These are phyloP conservation scores for Crucibulum laeve DNA, from an alignment of 768 basidiomycete species.

Conservation along the genomic window DNA sequence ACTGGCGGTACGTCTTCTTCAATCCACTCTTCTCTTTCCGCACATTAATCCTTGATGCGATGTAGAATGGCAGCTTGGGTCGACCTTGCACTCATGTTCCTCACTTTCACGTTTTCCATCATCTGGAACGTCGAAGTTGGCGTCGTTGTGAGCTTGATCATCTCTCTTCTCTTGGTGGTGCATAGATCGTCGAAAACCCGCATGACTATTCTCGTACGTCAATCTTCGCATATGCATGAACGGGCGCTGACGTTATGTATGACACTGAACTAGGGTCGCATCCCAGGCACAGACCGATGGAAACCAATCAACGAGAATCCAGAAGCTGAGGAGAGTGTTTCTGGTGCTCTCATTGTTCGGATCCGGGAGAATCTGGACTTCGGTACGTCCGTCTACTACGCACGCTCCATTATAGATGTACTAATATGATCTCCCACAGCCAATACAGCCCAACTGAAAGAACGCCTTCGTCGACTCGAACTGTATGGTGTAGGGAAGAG, in stretches of 20 bases:
- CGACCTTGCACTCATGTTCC: constrained; percentile 79
- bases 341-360: constrained; percentile 82
- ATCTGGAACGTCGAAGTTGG: constrained; percentile 92
- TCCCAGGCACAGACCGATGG: constrained; percentile 89
- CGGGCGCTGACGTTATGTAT: background rate
- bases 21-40: constrained; percentile 1
- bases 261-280: constrained; percentile 53
- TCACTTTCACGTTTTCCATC: constrained; percentile 86
- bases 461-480: constrained; percentile 80
- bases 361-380: constrained; percentile 92
- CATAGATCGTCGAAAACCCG: constrained; percentile 84
- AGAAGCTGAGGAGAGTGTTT: constrained; percentile 73
- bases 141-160: constrained; percentile 81
- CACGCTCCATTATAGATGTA: background rate
- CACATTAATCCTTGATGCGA: background rate
- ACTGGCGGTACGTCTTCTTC: constrained; percentile 59
- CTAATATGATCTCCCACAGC: constrained; percentile 38
- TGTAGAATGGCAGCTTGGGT: constrained; percentile 87
- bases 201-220: constrained; percentile 82
- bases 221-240: background rate
- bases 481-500: constrained; percentile 75
- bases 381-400: constrained; percentile 41
- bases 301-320: constrained; percentile 86
- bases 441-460: constrained; percentile 94
- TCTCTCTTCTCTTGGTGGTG: constrained; percentile 86